Evolutionary conservation across 441 rosid genomes (phyloP).

Genomic region (Populus hybrid): DNA sequence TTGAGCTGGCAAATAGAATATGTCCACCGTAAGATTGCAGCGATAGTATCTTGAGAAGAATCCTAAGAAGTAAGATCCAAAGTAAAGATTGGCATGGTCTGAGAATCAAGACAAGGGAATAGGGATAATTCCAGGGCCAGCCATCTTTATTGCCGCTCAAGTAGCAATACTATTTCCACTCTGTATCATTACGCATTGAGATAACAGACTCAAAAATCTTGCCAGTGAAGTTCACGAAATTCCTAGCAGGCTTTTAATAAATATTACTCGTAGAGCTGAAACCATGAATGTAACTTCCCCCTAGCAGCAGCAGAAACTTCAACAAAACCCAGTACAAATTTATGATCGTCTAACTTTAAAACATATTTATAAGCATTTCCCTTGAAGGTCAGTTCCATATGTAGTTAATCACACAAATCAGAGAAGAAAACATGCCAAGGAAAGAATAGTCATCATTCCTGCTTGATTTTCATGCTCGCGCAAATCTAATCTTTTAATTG

Average conservation of each 20-base stretch:
- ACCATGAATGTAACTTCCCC: background rate
- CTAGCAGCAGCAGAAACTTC: background rate
- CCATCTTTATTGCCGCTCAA: slow-evolving; percentile 3
- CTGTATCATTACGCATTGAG: background rate
- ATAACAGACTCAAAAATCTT: background rate
- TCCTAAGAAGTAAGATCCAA: slow-evolving; percentile 19
- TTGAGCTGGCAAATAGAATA: background rate
- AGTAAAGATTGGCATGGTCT: slow-evolving; percentile 20
- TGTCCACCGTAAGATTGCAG: background rate
- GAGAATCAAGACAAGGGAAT: slow-evolving; percentile 3
- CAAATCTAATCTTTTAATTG: slow-evolving; percentile 8
- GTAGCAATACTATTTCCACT: background rate
- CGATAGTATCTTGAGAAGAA: slow-evolving; percentile 21
- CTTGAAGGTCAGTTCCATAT: background rate
- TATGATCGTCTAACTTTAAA: background rate
- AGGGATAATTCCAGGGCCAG: slow-evolving; percentile 25
- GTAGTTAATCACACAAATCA: background rate
- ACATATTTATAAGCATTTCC: background rate
- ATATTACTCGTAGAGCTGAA: background rate
- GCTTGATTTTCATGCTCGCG: slow-evolving; percentile 1
- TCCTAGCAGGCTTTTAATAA: background rate
- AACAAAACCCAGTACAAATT: background rate
- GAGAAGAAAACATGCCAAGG: slow-evolving; percentile 3
- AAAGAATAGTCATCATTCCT: background rate
- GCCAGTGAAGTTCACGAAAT: background rate